phyloP scores from a whole-genome alignment of 1,139 yeast species.

The Sugiyamaella neomexicana region DNA sequence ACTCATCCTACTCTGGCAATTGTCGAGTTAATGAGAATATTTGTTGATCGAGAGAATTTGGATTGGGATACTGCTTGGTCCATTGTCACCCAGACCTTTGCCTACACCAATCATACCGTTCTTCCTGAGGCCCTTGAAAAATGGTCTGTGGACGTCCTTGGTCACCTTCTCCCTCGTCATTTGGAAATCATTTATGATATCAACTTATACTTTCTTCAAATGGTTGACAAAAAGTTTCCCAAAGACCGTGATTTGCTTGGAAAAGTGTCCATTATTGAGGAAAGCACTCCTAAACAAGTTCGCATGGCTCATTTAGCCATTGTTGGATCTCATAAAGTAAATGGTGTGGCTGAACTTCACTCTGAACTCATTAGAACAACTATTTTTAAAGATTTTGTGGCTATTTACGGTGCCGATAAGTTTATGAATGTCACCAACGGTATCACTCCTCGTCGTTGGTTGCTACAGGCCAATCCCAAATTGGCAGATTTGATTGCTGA shows the following conservation, averaged over 20 bases:
- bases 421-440: slow-evolving; percentile 94
- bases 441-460: slow-evolving; percentile 96
- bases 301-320: slow-evolving; percentile 93
- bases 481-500: slow-evolving; percentile 70
- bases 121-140: slow-evolving; percentile 93
- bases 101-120: slow-evolving; percentile 93
- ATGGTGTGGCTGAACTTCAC: slow-evolving; percentile 95
- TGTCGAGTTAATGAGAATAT: slow-evolving; percentile 83
- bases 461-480: slow-evolving; percentile 87
- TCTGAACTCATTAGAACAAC: slow-evolving; percentile 88
- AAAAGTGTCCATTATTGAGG: slow-evolving; percentile 84
- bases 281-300: slow-evolving; percentile 72
- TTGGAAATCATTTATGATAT: slow-evolving; percentile 87
- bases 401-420: slow-evolving; percentile 74
- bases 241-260: slow-evolving; percentile 58
- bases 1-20: slow-evolving; percentile 94
- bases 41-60: slow-evolving; percentile 79
- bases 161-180: slow-evolving; percentile 83
- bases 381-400: slow-evolving; percentile 86
- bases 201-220: slow-evolving; percentile 74
- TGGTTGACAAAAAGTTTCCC: slow-evolving; percentile 76
- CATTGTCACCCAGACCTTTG: slow-evolving; percentile 77
- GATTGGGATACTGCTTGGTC: slow-evolving; percentile 85
- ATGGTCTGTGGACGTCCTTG: slow-evolving; percentile 87
- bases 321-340: slow-evolving; percentile 88